phyloP scores from a whole-genome alignment of 352 stramenopile genomes.

The Aphanomyces astaci region DNA sequence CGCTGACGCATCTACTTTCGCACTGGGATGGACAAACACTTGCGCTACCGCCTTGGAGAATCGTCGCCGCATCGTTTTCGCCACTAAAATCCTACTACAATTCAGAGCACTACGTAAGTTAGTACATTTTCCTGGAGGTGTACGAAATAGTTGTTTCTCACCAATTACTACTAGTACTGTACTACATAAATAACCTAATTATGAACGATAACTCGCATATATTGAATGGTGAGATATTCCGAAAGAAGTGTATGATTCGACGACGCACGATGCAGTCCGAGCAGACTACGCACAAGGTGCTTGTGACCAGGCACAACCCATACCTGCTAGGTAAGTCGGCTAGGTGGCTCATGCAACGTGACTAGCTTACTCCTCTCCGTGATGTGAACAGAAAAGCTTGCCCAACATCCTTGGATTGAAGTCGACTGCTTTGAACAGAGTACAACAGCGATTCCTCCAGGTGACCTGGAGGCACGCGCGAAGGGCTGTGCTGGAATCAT shows the following conservation, averaged over 20 bases:
- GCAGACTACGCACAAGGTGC: background rate
- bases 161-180: no score
- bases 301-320: slow-evolving; percentile 16
- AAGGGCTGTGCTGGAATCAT: slow-evolving; percentile 43
- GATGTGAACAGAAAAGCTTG: slow-evolving; percentile 1
- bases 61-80: background rate
- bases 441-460: background rate
- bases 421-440: slow-evolving; percentile 8
- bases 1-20: slow-evolving; percentile 22
- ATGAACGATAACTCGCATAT: no score
- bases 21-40: slow-evolving; percentile 25
- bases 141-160: no score
- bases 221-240: no score
- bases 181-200: no score
- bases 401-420: slow-evolving; percentile 1
- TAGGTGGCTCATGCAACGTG: background rate
- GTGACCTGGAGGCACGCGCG: slow-evolving; percentile 1
- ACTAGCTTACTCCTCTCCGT: background rate
- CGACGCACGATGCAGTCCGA: background rate
- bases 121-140: no score
- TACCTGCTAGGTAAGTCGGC: slow-evolving; percentile 14
- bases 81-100: no score
- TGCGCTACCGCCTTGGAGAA: background rate
- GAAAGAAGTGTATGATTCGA: background rate
- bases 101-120: no score